Evolutionary conservation across 2,329 filamentous ascomycete species (phyloP).

Genomic region (Aureobasidium sp.): DNA sequence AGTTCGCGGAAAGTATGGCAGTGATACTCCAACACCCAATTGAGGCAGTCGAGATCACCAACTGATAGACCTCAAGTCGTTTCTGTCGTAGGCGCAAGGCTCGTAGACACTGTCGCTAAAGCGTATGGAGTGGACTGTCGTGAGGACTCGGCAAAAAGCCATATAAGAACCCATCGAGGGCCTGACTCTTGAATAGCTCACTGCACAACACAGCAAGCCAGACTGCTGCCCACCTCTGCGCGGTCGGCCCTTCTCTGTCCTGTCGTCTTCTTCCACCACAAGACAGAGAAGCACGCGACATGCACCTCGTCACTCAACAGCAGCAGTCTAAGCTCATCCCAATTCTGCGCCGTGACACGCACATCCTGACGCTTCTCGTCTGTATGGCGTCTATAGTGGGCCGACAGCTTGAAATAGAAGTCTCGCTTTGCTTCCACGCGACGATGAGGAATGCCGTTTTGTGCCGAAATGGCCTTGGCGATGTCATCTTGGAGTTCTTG

Average conservation of each 20-base stretch:
- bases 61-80: background rate
- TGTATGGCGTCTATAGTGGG: background rate
- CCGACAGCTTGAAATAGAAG: conserved; percentile 3
- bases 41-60: too few species aligned
- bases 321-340: background rate
- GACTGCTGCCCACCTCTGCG: conserved; percentile 20
- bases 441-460: background rate
- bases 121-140: background rate
- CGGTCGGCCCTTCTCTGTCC: conserved; percentile 24
- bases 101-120: background rate
- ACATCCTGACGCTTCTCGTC: conserved; percentile 6
- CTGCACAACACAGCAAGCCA: conserved; percentile 6
- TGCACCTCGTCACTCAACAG: background rate
- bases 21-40: too few species aligned
- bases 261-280: conserved; percentile 8
- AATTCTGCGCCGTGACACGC: conserved; percentile 1
- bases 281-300: conserved; percentile 1
- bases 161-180: background rate
- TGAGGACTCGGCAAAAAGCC: background rate
- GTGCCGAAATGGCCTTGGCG: conserved; percentile 3
- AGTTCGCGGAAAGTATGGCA: background rate
- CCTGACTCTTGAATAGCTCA: background rate
- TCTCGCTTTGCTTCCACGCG: conserved; percentile 1
- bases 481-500: conserved; percentile 5
- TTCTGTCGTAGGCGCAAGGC: too few species aligned